Evolutionary conservation across 768 basidiomycete genomes (phyloP), one percentile per base, ranked within the genome.

Genomic region (Mycena floridula): DNA sequence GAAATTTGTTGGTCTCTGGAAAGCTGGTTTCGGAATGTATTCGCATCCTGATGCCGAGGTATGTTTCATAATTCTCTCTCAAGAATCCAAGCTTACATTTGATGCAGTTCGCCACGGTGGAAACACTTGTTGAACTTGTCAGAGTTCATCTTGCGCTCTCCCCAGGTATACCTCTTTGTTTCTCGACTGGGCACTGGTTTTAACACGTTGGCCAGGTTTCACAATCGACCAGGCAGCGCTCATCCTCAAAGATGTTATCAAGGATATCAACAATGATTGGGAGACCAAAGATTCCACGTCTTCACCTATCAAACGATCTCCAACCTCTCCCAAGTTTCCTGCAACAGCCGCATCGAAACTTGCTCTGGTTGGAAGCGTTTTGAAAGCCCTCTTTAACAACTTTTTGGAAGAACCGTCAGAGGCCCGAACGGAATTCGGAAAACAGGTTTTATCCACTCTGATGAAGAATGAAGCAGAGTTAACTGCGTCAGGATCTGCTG

Each of bases 291-390:
- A 13, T 15, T 18, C 18, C 15, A 18, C 32, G 32, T 35, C 32
- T 7, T 15, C 32, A 9, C 28, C 28, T 35, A 15, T 18, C 18
- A 13, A 13, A 13, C 32, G 13, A 35, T 13, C 13, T 35, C 18
- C 32, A 15, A 3, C 7, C 13, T 18, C 9, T 30, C 28, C 13
- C 32, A 35, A 35, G 32, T 13, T 13, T 35, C 18, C 32, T 35
- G 32, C 32, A 35, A 18, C 41, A 20, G 16, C 36, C 16, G 74
- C 65, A 13, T 59, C 84, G 42, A 86, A 81, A 57, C 58, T 89
- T n/a, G 64, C 62, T 4, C 59, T 84, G 16, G 66, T 79, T 7
- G 72, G 72, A 20, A 68, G 72, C n/a, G 69, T 88, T 26, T 87
- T 84, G 84, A 52, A 58, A 2, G 59, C 61, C 32, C 63, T 75